A percentile compares a stretch with the other conserved stretches of the same genome.
Evolutionary conservation across 2,329 filamentous ascomycete genomes (phyloP).

Genomic region (Diaporthe sp.): DNA sequence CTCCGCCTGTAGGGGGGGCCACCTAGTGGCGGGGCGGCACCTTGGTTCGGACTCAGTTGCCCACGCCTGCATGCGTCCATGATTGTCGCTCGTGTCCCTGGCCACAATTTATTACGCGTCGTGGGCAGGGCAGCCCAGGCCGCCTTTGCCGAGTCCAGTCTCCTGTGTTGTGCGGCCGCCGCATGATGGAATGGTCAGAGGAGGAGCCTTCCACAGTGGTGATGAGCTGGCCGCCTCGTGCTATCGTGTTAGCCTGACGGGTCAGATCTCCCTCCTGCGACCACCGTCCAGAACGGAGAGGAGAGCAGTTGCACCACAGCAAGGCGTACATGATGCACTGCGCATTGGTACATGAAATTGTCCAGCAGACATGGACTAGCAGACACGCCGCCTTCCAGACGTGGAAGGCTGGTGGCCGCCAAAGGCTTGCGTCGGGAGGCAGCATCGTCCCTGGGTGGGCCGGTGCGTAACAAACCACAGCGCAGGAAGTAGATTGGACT

Average conservation of each 20-base stretch:
- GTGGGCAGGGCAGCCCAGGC: constrained; percentile 29
- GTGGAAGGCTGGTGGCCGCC: constrained; percentile 11
- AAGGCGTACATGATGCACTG: background rate
- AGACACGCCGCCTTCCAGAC: background rate
- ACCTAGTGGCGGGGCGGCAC: constrained; percentile 29
- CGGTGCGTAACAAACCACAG: constrained; percentile 11
- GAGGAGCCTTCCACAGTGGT: constrained; percentile 1
- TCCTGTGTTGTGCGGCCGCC: constrained; percentile 7
- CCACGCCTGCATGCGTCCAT: constrained; percentile 31
- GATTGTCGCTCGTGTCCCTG: constrained; percentile 36
- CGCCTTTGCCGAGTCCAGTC: constrained; percentile 29
- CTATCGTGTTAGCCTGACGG: constrained; percentile 17
- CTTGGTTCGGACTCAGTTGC: constrained; percentile 24
- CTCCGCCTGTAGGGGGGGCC: constrained; percentile 2
- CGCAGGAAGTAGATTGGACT: background rate
- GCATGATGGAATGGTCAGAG: constrained; percentile 14
- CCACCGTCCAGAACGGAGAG: background rate
- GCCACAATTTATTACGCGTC: constrained; percentile 38
- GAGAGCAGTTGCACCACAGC: constrained; percentile 17
- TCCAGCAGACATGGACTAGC: background rate
- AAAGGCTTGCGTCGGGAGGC: constrained; percentile 10
- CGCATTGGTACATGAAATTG: background rate
- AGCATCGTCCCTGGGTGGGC: background rate
- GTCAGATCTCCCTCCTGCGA: constrained; percentile 9
- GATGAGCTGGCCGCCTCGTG: constrained; percentile 25